A percentile compares a stretch with the other conserved stretches of the same genome.
phyloP scores from a whole-genome alignment of 768 basidiomycete genomes.

The Mycena crocata region DNA sequence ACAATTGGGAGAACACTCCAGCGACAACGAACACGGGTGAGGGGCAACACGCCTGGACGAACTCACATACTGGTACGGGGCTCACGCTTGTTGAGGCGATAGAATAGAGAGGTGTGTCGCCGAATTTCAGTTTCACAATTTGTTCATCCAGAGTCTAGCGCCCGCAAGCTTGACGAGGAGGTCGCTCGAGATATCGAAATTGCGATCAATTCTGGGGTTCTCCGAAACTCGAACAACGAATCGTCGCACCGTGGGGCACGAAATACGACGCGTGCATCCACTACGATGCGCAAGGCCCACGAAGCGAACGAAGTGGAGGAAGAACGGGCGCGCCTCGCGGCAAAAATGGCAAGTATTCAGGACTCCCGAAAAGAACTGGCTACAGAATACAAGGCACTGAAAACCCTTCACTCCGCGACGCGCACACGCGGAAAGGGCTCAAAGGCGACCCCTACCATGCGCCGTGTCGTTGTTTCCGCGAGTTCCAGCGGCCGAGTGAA shows the following conservation, averaged over 20 bases:
- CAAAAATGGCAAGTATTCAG: too few relatives aligned
- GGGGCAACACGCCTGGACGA: conserved; percentile 26
- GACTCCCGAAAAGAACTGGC: too few relatives aligned
- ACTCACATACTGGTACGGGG: conserved; percentile 30
- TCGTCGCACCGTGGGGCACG: background rate
- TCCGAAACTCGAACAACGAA: conserved; percentile 26
- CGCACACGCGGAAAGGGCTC: too few relatives aligned
- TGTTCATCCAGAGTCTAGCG: conserved; percentile 4
- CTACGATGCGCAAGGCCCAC: background rate
- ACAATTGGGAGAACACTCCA: conserved; percentile 32
- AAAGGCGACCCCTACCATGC: too few relatives aligned
- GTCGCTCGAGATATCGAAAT: conserved; percentile 21
- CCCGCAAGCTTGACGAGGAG: conserved; percentile 17
- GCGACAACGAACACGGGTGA: conserved; percentile 36
- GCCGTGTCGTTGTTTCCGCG: too few relatives aligned
- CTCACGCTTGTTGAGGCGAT: conserved; percentile 35
- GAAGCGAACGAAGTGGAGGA: too few relatives aligned
- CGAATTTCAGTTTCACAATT: background rate
- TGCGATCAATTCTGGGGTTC: conserved; percentile 15
- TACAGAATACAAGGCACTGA: too few relatives aligned
- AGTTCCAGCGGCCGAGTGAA: too few relatives aligned
- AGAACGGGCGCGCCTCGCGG: too few relatives aligned
- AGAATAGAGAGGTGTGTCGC: background rate
- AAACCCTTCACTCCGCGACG: too few relatives aligned
- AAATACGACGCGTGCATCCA: background rate